Base-by-base conservation (phyloP, 306 rosid genomes). In the Trifolium dubium region DNA sequence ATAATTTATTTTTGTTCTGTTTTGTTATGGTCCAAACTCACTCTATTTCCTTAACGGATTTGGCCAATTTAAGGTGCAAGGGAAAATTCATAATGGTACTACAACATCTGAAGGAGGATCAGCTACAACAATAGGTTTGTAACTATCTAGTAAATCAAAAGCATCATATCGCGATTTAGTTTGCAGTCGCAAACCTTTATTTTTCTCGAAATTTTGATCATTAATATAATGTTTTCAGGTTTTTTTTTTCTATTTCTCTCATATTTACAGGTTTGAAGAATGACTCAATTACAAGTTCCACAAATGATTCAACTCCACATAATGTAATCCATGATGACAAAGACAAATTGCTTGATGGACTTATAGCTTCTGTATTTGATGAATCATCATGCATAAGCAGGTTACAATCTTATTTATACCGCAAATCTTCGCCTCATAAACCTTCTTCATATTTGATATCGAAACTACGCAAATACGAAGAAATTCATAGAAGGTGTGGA, bases 361-460 rank as follows among this genome's bases (percentile, higher is more conserved):
- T 90, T 32, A 51, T 86, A 12, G 62, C 87, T 64, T 67, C 82
- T 61, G 85, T 71, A 39, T 80, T 85, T 72, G 83, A 86, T 53
- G 86, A 83, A 72, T 13, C 69, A 18, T 75, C 87, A 67, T 90
- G 93, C 83, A 53, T 64, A 28, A 85, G 91, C 64, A 84, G 89
- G 77, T 34, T 63, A 10, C 80, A 83, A 47, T 86, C 88, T 15
- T 81, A 81, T 12, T 63, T 80, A 35, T 84, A 77, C 69, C 88
- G 81, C 41, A 84, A 83, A 78, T 55, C 51, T 46, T 53, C 78
- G 8, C 73, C 79, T 10, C 77, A 80, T 40, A 86, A 82, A 35
- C 86, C 96, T 7, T 84, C 92, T 55, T 75, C 83, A 41, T 81
- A 87, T 79, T 79, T 89, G 32, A 74, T 77, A 60, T 84, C 90